These are phyloP conservation scores for Apocynum venetum DNA, from an alignment of 257 asterid genomes.

Conservation along the genomic window DNA sequence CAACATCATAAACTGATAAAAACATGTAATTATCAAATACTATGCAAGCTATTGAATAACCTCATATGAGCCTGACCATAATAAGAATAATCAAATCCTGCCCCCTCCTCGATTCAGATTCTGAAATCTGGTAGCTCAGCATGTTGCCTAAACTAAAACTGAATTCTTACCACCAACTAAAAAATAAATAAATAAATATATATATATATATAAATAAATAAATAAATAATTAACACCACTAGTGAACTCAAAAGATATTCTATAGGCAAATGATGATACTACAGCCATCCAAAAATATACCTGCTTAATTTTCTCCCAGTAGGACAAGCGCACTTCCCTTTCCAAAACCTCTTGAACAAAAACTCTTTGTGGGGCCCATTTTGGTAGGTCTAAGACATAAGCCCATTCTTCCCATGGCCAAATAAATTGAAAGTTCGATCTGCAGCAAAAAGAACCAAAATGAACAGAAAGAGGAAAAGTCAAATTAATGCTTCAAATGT, in stretches of 20 bases:
- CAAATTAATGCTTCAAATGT: slow-evolving; percentile 1
- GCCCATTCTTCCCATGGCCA: slow-evolving; percentile 99
- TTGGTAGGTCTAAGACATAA: slow-evolving; percentile 84
- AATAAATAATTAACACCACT: not conserved
- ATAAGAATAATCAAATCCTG: not conserved
- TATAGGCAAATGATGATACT: not conserved
- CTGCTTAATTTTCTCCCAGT: slow-evolving; percentile 98
- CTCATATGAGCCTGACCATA: not conserved
- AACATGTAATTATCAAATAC: not conserved
- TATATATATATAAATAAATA: too few relatives aligned
- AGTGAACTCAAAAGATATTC: not conserved
- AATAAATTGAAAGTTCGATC: slow-evolving; percentile 95
- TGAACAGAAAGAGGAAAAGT: slow-evolving; percentile 1
- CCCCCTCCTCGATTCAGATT: not conserved
- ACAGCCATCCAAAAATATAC: slow-evolving; percentile 26
- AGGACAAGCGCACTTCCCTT: slow-evolving; percentile 94
- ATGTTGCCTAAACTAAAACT: not conserved
- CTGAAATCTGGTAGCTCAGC: not conserved
- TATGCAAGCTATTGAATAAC: not conserved
- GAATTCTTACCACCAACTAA: not conserved
- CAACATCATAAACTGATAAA: not conserved
- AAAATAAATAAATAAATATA: not conserved
- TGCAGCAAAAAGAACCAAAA: slow-evolving; percentile 26
- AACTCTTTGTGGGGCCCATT: slow-evolving; percentile 98
- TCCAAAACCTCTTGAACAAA: slow-evolving; percentile 97